Percentiles rank a stretch among this genome's conserved stretches.
Evolutionary conservation across 1,284 basidiomycete species (phyloP).

Genomic region (Mycosarcoma mackinlayi): DNA sequence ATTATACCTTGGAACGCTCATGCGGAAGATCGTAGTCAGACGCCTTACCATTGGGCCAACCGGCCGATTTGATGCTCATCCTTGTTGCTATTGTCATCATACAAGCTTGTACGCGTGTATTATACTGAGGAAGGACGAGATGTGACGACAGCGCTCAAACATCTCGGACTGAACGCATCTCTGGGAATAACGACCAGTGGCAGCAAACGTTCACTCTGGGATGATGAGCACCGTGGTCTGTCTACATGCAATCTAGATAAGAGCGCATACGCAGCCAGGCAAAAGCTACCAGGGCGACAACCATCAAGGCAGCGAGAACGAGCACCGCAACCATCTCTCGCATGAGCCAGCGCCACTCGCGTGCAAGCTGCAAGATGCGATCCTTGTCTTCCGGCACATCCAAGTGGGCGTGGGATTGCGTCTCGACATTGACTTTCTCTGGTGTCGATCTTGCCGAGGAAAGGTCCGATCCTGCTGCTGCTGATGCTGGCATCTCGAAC

Average conservation of each 20-base stretch:
- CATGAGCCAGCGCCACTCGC: slow-evolving; percentile 45
- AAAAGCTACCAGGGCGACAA: too few relatives aligned
- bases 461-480: not conserved
- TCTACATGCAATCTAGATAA: too few relatives aligned
- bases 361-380: slow-evolving; percentile 15
- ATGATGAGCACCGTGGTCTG: too few relatives aligned
- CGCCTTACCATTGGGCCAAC: slow-evolving; percentile 61
- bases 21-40: slow-evolving; percentile 45
- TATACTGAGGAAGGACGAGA: too few relatives aligned
- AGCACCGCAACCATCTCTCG: slow-evolving; percentile 46
- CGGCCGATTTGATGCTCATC: slow-evolving; percentile 19
- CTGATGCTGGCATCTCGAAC: slow-evolving; percentile 30
- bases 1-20: slow-evolving; percentile 21
- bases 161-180: too few relatives aligned
- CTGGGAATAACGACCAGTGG: too few relatives aligned
- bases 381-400: slow-evolving; percentile 34
- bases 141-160: too few relatives aligned
- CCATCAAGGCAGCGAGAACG: not conserved
- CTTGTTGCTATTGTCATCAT: too few relatives aligned
- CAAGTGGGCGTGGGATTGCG: slow-evolving; percentile 10
- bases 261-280: too few relatives aligned
- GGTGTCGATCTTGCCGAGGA: too few relatives aligned
- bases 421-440: slow-evolving; percentile 31
- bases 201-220: too few relatives aligned
- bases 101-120: too few relatives aligned